Base-by-base conservation (phyloP, 805 yeast genomes). In the Metschnikowia arizonensis region DNA sequence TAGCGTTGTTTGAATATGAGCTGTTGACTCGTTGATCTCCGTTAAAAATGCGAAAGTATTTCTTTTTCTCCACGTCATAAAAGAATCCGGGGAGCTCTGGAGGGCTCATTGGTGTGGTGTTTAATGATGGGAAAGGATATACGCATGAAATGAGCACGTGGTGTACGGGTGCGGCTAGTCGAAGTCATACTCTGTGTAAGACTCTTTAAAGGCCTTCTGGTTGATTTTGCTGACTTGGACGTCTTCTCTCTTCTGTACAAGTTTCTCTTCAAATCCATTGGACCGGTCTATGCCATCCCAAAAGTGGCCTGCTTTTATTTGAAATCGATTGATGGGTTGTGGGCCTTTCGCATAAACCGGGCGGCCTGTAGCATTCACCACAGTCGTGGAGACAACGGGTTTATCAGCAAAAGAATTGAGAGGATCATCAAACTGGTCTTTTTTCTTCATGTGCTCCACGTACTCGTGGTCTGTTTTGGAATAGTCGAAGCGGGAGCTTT, bases 271-370 rank as follows among this genome's bases (percentile, higher is more conserved):
- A 63, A 85, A 90, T 3, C 96, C 97, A 59, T 84, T 90, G 0
- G 95, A 81, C 48, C 98, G 68, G 63, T 88, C 90, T 1, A 90
- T 82, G 0, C 97, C 97, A 62, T 87, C 96, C 98, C 98, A 90
- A 46, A 87, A 70, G 52, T 72, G 69, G 0, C 97, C 97, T 0
- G 97, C 95, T 4, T 67, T 64, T 11, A 90, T 81, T 2, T 76
- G 76, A 62, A 87, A 90, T 46, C 98, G 67, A 59, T 90, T 90
- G 17, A 77, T 78, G 0, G 87, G 80, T 44, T 64, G 78, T 0
- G 72, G 51, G 0, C 83, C 82, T 24, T 65, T 56, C 17, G 44
- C 60, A 54, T 82, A 88, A 1, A 77, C 60, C 36, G 76, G 80
- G 34, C 85, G 60, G 0, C 88, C 88, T 1, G 62, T 32, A 2